phyloP scores from a whole-genome alignment of 192 early-diverging fungal species.

The Backusella circina region DNA sequence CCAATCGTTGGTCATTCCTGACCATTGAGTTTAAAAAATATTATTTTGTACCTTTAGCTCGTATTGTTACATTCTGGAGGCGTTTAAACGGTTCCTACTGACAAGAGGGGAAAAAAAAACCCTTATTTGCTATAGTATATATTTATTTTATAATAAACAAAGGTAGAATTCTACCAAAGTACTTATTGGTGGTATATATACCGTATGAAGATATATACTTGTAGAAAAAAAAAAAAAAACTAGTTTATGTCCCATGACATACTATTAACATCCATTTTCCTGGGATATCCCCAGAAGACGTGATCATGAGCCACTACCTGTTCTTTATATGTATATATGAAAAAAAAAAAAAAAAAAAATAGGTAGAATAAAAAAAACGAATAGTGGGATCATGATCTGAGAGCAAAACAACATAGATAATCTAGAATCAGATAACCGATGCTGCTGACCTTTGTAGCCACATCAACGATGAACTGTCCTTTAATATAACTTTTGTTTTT shows the following conservation, averaged over 20 bases:
- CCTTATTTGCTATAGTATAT: background rate
- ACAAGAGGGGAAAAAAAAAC: background rate
- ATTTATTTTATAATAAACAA: background rate
- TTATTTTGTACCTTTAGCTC: background rate
- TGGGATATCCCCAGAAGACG: background rate
- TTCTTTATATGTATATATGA: too few species aligned
- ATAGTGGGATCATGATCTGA: background rate
- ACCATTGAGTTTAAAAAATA: background rate
- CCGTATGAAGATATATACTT: too few species aligned
- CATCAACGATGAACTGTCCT: background rate
- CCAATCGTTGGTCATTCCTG: background rate
- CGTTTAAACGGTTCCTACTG: background rate
- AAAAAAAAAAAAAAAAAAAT: too few species aligned
- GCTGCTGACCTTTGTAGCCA: too few species aligned
- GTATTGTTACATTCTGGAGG: background rate
- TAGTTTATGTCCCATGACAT: background rate
- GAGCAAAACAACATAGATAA: background rate
- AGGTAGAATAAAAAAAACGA: too few species aligned
- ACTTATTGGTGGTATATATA: too few species aligned
- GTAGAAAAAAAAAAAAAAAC: too few species aligned
- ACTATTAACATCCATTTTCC: background rate
- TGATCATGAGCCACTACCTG: background rate
- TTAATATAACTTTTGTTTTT: too few species aligned
- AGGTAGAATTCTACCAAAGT: background rate
- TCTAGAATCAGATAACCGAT: background rate